A percentile compares a stretch with the other conserved stretches of the same genome.
These are phyloP conservation scores for Fistulinella prunicolor DNA, from an alignment of 768 basidiomycete genomes.

Conservation along the genomic window DNA sequence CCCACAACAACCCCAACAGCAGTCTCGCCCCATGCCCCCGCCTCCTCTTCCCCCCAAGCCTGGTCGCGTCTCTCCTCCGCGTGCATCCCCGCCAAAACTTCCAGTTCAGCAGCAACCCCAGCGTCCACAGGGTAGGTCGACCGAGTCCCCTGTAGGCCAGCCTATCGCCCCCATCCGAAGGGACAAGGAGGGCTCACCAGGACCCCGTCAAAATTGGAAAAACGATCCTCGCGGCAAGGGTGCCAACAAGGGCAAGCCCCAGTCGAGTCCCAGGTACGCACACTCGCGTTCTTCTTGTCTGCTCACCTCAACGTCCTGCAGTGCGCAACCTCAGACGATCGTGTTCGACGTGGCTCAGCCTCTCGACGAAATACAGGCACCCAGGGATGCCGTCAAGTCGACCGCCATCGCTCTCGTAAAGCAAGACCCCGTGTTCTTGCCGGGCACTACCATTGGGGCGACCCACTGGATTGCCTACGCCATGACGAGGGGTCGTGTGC, in stretches of 20 bases:
- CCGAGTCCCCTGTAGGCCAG: conserved; percentile 48
- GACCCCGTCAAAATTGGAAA: conserved; percentile 47
- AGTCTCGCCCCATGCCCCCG: conserved; percentile 42
- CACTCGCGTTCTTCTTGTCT: not conserved
- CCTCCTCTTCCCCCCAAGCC: conserved; percentile 66
- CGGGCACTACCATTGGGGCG: conserved; percentile 85
- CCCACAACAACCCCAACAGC: conserved; percentile 25
- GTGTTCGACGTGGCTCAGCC: conserved; percentile 72
- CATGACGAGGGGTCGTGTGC: conserved; percentile 88
- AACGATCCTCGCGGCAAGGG: conserved; percentile 38
- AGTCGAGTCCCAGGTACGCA: conserved; percentile 57
- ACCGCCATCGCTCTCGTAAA: conserved; percentile 87
- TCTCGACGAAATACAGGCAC: conserved; percentile 72
- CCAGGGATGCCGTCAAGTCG: conserved; percentile 76
- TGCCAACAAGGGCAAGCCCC: conserved; percentile 42
- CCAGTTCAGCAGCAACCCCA: conserved; percentile 42
- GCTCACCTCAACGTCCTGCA: conserved; percentile 24
- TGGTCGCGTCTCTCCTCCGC: conserved; percentile 48
- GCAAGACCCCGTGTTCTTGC: conserved; percentile 80
- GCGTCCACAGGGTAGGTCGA: conserved; percentile 46
- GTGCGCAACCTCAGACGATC: conserved; percentile 64
- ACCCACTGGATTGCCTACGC: conserved; percentile 93
- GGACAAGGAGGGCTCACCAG: conserved; percentile 73
- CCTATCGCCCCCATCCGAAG: conserved; percentile 41
- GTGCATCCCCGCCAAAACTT: conserved; percentile 64